Percentiles rank a stretch among this genome's conserved stretches.
These are phyloP conservation scores for Hibiscus syriacus DNA, from an alignment of 345 rosid genomes.

Conservation along the genomic window DNA sequence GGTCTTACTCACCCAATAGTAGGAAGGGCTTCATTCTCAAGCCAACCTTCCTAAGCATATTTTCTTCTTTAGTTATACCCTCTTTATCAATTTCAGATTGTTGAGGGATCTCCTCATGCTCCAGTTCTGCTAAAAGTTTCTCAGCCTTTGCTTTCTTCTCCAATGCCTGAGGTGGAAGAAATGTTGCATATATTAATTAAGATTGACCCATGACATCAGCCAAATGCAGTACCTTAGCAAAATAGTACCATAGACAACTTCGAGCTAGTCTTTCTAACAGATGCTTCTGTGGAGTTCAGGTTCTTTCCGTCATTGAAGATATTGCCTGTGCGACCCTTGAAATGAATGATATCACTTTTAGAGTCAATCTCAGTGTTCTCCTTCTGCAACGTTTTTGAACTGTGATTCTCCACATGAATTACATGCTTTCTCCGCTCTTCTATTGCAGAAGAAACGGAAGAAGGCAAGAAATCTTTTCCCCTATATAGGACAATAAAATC, in stretches of 20 bases:
- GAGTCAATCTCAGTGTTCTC: conserved; percentile 15
- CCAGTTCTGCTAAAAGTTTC: conserved; percentile 57
- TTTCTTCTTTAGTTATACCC: conserved; percentile 81
- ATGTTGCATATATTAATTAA: conserved; percentile 11
- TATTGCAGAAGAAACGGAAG: conserved; percentile 79
- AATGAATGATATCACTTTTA: conserved; percentile 17
- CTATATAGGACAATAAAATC: conserved; percentile 79
- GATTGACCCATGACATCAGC: conserved; percentile 7
- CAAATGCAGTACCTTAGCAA: conserved; percentile 16
- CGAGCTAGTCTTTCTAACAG: conserved; percentile 44
- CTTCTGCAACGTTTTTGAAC: conserved; percentile 18
- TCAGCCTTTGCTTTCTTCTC: conserved; percentile 85
- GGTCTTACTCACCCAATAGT: conserved; percentile 56
- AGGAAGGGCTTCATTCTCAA: conserved; percentile 89
- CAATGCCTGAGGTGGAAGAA: conserved; percentile 40
- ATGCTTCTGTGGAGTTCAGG: conserved; percentile 37
- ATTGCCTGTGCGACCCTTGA: conserved; percentile 18
- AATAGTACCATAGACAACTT: conserved; percentile 65
- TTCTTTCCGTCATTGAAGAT: conserved; percentile 24
- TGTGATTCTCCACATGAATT: conserved; percentile 26
- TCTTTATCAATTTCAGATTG: conserved; percentile 62
- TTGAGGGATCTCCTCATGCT: conserved; percentile 36
- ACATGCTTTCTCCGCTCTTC: conserved; percentile 58
- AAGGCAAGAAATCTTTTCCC: conserved; percentile 94
- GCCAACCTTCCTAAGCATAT: conserved; percentile 89